Evolutionary conservation across 495 filamentous ascomycete genomes (phyloP).

Genomic region (Penicillium salamii): DNA sequence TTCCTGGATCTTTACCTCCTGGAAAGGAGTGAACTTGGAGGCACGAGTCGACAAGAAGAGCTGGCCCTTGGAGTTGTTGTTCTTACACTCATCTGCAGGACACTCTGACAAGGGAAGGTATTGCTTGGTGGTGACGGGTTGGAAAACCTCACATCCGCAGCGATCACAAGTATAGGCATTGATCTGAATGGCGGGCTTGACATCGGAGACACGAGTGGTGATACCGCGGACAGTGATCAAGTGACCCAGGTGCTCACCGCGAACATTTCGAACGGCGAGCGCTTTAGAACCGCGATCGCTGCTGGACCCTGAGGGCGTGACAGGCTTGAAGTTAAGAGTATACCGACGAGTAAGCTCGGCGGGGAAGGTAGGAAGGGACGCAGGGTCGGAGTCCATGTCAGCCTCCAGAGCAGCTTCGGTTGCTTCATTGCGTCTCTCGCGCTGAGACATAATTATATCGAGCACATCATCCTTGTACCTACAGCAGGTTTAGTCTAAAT

Average conservation of each 20-base stretch:
- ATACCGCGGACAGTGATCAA: slow-evolving; percentile 95
- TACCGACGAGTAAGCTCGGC: slow-evolving; percentile 90
- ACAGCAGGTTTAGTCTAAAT: slow-evolving; percentile 7
- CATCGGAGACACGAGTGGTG: slow-evolving; percentile 91
- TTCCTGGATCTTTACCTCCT: slow-evolving; percentile 98
- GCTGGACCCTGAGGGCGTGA: slow-evolving; percentile 65
- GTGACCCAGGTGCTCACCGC: slow-evolving; percentile 85
- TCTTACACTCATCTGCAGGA: slow-evolving; percentile 80
- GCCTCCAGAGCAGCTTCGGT: slow-evolving; percentile 66
- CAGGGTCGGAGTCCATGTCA: slow-evolving; percentile 54
- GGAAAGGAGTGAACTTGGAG: slow-evolving; percentile 95
- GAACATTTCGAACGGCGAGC: slow-evolving; percentile 86
- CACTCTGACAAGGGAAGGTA: slow-evolving; percentile 83
- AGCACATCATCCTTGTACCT: slow-evolving; percentile 97
- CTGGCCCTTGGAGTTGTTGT: slow-evolving; percentile 89
- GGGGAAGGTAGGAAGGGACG: slow-evolving; percentile 65
- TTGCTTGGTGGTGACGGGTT: slow-evolving; percentile 88
- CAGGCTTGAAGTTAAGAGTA: slow-evolving; percentile 91
- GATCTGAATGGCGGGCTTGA: slow-evolving; percentile 95
- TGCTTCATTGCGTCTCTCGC: slow-evolving; percentile 78
- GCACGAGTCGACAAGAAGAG: slow-evolving; percentile 89
- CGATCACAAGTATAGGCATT: slow-evolving; percentile 97
- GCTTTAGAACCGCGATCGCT: slow-evolving; percentile 67
- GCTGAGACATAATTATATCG: slow-evolving; percentile 91
- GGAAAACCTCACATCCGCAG: slow-evolving; percentile 96